Evolutionary conservation across 345 rosid species (phyloP).

Genomic region (Eucalyptus curtisii): DNA sequence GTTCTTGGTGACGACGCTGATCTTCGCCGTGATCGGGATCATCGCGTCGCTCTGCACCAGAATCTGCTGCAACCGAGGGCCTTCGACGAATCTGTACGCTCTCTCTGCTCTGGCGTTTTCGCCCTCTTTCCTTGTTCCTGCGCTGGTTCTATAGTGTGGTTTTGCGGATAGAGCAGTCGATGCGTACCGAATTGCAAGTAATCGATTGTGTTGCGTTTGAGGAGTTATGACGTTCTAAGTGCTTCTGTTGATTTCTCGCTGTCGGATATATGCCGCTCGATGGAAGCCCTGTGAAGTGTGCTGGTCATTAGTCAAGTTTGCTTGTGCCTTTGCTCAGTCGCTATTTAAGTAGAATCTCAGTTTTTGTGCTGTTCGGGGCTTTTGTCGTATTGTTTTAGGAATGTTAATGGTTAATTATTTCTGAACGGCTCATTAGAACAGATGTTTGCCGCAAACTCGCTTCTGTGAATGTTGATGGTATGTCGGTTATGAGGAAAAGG

Average conservation of each 20-base stretch:
- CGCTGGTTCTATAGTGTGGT: neutral
- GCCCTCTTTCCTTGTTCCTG: neutral
- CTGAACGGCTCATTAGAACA: neutral
- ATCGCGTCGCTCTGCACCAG: conserved; percentile 69
- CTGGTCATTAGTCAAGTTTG: neutral
- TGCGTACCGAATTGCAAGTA: neutral
- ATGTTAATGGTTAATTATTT: neutral
- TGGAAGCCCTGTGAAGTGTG: neutral
- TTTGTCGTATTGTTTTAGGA: neutral
- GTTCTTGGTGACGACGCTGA: conserved; percentile 71
- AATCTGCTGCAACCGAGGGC: conserved; percentile 89
- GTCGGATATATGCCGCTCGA: neutral
- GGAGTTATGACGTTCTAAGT: neutral
- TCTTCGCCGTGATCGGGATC: conserved; percentile 70
- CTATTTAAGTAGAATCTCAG: neutral
- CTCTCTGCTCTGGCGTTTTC: neutral
- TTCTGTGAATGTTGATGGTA: neutral
- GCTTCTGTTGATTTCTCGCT: neutral
- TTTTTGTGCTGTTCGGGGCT: neutral
- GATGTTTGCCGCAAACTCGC: neutral
- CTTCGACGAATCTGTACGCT: conserved; percentile 81
- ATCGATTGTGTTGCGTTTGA: neutral
- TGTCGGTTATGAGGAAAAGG: neutral
- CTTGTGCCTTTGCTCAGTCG: neutral
- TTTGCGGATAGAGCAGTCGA: neutral